phyloP scores from a whole-genome alignment of 768 basidiomycete species.

The Rhodotorula diobovata region DNA sequence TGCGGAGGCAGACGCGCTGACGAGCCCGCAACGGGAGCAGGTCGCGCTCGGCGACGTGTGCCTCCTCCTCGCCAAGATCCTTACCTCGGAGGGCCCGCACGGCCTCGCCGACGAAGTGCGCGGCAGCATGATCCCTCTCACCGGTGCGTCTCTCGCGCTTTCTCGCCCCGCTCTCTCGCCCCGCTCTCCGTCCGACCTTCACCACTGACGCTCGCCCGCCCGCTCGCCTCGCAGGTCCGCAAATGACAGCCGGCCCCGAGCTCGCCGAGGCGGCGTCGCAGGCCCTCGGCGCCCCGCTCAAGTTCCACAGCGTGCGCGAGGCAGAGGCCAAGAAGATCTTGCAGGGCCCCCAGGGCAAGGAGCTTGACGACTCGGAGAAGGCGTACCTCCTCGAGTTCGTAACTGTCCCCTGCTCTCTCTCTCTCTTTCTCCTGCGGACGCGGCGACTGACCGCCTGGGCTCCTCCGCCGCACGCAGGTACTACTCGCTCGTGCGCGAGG shows the following conservation, averaged over 20 bases:
- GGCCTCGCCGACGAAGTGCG: slow-evolving; percentile 14
- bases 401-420: background rate
- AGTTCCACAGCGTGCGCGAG: slow-evolving; percentile 5
- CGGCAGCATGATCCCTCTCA: slow-evolving; percentile 8
- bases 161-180: no score
- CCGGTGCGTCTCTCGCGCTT: background rate
- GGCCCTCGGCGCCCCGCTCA: slow-evolving; percentile 4
- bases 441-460: no score
- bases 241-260: slow-evolving; percentile 10
- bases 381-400: slow-evolving; percentile 16
- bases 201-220: no score
- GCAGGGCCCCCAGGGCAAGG: background rate
- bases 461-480: no score
- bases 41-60: slow-evolving; percentile 18
- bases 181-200: background rate
- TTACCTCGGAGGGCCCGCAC: background rate
- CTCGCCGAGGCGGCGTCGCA: slow-evolving; percentile 18
- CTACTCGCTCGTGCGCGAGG: slow-evolving; percentile 8
- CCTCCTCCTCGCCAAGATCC: slow-evolving; percentile 14
- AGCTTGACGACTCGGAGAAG: background rate
- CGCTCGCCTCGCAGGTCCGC: background rate
- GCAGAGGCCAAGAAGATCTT: slow-evolving; percentile 13
- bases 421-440: no score
- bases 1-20: background rate
- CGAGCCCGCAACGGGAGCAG: background rate